These are phyloP conservation scores for Picochlorum sp. DNA, from an alignment of 139 green algal genomes.

Conservation along the genomic window DNA sequence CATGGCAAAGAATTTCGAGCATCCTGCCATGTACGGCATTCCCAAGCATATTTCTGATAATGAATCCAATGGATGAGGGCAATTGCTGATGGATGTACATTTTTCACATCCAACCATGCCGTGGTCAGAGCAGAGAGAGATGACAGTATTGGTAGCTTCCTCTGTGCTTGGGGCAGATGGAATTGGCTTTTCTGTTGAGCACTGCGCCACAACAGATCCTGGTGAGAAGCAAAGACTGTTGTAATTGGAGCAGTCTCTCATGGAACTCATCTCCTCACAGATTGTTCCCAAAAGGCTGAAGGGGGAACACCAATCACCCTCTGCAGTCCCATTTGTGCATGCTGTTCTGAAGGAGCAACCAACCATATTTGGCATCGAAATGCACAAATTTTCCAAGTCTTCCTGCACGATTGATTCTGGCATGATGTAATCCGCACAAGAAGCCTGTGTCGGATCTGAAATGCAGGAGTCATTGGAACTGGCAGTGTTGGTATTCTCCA, in stretches of 20 bases:
- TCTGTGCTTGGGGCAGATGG: slow-evolving; percentile 4
- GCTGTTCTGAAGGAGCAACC: slow-evolving; percentile 20
- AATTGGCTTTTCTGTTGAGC: slow-evolving; percentile 3
- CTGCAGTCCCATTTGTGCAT: slow-evolving; percentile 12
- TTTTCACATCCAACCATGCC: slow-evolving; percentile 13
- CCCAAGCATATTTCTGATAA: slow-evolving; percentile 12
- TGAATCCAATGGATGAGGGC: slow-evolving; percentile 13
- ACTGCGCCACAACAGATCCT: slow-evolving; percentile 21
- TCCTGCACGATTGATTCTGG: not conserved
- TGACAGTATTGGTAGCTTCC: slow-evolving; percentile 8
- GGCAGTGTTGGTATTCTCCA: not conserved
- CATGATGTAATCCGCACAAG: slow-evolving; percentile 12
- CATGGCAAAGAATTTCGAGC: slow-evolving; percentile 13
- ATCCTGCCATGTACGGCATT: slow-evolving; percentile 16
- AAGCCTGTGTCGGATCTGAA: not conserved
- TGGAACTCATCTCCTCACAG: slow-evolving; percentile 19
- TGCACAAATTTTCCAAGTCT: slow-evolving; percentile 16
- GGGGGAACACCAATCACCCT: slow-evolving; percentile 17
- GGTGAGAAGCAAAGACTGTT: slow-evolving; percentile 17
- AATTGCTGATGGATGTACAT: slow-evolving; percentile 11
- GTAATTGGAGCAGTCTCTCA: slow-evolving; percentile 16
- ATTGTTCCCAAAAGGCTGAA: slow-evolving; percentile 19
- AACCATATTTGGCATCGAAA: slow-evolving; percentile 18
- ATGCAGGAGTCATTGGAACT: slow-evolving; percentile 5
- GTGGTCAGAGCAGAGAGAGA: slow-evolving; percentile 4